These are phyloP conservation scores for Phytophthora brassicae DNA, from an alignment of 352 stramenopile genomes.

Conservation along the genomic window DNA sequence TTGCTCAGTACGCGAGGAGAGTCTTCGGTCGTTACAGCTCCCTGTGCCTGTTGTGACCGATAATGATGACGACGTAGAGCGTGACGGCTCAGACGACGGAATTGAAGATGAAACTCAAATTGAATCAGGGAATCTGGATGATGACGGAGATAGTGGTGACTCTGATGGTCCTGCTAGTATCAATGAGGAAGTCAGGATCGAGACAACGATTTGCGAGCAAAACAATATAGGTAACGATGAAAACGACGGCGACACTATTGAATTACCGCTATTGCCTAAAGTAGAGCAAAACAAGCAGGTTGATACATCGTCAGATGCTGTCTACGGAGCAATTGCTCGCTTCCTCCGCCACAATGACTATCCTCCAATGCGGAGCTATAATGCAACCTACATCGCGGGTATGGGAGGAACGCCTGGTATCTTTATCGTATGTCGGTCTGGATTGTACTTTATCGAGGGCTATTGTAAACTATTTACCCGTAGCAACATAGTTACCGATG, in stretches of 20 bases:
- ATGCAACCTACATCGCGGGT: constrained; percentile 54
- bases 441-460: constrained; percentile 72
- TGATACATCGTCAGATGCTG: constrained; percentile 52
- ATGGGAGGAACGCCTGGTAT: constrained; percentile 64
- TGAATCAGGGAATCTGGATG: not conserved
- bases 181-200: not conserved
- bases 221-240: not conserved
- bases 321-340: constrained; percentile 58
- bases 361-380: constrained; percentile 58
- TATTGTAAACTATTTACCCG: constrained; percentile 63
- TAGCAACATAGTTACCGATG: constrained; percentile 16
- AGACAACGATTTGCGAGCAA: not conserved
- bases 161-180: constrained; percentile 34
- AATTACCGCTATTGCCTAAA: constrained; percentile 19
- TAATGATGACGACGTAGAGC: not conserved
- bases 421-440: constrained; percentile 49
- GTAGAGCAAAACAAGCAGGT: constrained; percentile 27
- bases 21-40: not conserved
- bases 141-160: constrained; percentile 31
- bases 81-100: constrained; percentile 19
- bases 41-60: not conserved
- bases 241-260: not conserved
- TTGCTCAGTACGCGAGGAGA: constrained; percentile 11
- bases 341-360: constrained; percentile 72
- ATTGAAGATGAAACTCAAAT: constrained; percentile 27